phyloP scores from a whole-genome alignment of 2,329 filamentous ascomycete species.

The Scortechinia acanthostroma region DNA sequence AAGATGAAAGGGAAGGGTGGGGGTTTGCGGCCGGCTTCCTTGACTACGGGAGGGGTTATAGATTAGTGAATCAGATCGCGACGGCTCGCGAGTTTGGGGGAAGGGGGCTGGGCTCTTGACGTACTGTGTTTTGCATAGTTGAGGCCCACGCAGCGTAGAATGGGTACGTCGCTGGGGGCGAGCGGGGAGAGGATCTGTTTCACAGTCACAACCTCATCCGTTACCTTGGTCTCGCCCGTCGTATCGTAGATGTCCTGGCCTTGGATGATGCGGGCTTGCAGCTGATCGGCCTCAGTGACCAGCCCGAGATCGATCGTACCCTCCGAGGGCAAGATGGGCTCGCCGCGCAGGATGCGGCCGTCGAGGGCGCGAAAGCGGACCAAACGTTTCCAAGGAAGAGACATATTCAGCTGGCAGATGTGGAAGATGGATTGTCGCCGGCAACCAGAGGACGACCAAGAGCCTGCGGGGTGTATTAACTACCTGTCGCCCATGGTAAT shows the following conservation, averaged over 20 bases:
- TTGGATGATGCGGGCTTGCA: conserved; percentile 41
- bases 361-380: conserved; percentile 46
- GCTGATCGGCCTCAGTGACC: conserved; percentile 31
- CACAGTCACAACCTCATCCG: conserved; percentile 43
- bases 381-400: conserved; percentile 35
- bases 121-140: conserved; percentile 51
- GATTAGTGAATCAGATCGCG: no score
- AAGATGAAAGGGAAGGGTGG: conserved; percentile 41
- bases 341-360: conserved; percentile 37
- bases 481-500: no score
- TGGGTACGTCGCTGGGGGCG: conserved; percentile 38
- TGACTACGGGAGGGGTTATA: conserved; percentile 24
- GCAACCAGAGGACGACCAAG: no score
- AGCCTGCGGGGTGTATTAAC: no score
- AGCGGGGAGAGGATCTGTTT: conserved; percentile 44
- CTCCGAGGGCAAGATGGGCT: conserved; percentile 34
- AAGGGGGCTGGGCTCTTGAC: conserved; percentile 7
- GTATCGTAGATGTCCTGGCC: conserved; percentile 40
- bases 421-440: no score
- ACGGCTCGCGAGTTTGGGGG: neutral
- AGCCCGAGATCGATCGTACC: conserved; percentile 39
- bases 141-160: conserved; percentile 48
- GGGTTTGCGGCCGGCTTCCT: conserved; percentile 37
- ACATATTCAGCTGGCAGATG: conserved; percentile 14
- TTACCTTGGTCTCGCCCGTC: conserved; percentile 35